A percentile compares a stretch with the other conserved stretches of the same genome.
phyloP scores from a whole-genome alignment of 495 filamentous ascomycete genomes.

The Penicillium antarcticum region DNA sequence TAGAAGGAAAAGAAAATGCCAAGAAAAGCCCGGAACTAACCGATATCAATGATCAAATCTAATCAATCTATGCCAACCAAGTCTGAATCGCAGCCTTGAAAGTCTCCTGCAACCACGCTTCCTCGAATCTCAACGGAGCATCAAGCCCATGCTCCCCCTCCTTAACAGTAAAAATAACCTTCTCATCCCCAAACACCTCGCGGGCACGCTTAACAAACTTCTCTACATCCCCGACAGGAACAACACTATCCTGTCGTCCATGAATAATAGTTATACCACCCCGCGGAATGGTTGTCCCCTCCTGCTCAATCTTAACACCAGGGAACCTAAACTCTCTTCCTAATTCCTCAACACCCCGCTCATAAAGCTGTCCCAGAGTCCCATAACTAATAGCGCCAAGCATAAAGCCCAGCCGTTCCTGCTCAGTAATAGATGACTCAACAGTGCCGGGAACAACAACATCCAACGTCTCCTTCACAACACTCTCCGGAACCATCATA shows the following conservation, averaged over 20 bases:
- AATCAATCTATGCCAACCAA: conserved; percentile 19
- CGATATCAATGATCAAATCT: neutral
- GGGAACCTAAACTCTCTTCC: conserved; percentile 14
- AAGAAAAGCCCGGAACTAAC: too few relatives aligned
- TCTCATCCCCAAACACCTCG: conserved; percentile 14
- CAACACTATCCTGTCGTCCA: conserved; percentile 19
- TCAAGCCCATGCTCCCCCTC: conserved; percentile 33
- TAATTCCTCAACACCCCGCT: conserved; percentile 12
- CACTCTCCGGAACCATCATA: conserved; percentile 2
- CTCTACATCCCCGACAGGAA: conserved; percentile 19
- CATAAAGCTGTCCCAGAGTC: conserved; percentile 10
- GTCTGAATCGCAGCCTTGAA: conserved; percentile 13
- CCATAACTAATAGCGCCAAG: conserved; percentile 17
- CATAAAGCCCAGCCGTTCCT: conserved; percentile 12
- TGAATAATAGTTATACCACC: conserved; percentile 27
- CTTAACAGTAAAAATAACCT: conserved; percentile 17
- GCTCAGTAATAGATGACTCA: conserved; percentile 3
- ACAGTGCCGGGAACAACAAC: conserved; percentile 7
- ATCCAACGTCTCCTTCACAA: conserved; percentile 10
- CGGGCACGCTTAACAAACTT: conserved; percentile 22
- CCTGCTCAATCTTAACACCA: conserved; percentile 13
- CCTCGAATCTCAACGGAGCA: conserved; percentile 5
- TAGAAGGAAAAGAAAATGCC: too few relatives aligned
- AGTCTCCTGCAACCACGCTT: conserved; percentile 19
- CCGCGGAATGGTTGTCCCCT: conserved; percentile 12